Evolutionary conservation across 768 basidiomycete species (phyloP), one percentile per base, ranked within the genome.

Genomic region (Gelatoporia subvermispora): DNA sequence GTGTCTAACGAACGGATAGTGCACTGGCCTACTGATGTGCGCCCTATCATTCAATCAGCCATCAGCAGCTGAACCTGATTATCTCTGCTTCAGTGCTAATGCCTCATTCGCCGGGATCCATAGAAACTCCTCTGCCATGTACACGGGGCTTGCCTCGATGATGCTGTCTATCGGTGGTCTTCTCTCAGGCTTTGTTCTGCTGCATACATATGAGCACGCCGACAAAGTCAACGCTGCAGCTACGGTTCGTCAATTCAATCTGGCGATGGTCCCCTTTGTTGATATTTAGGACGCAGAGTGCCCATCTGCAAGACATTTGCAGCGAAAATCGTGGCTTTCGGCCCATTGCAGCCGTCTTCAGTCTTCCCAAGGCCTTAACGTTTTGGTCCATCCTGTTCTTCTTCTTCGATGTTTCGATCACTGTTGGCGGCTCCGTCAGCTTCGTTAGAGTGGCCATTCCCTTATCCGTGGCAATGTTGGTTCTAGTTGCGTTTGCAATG

Each of bases 361-460:
- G 48, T 21, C 11, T 51, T 17, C 60, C 60, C n/a, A 51, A 52
- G 28, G 60, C 56, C 21, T 41, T 59, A 31, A 48, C 40, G 16
- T 34, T 41, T 24, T 61, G 58, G 57, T 50, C 57, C 7, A 47
- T 48, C 17, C 9, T 43, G 15, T 24, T 31, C 24, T 25, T 43
- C n/a, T 21, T 17, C 43, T 5, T 28, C 16, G 22, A 43, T 17
- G 31, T 31, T 16, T 15, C 31, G 8, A 17, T 17, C 22, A 3
- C 17, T 15, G 13, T 23, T 15, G 13, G 8, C 17, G 7, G 41
- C 41, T 15, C 13, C 13, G 20, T 23, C 22, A 4, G 23, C 41
- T 23, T 20, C 22, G 28, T 5, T 23, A 41, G 7, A 23, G 22
- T 41, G 11, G 22, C 22, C 7, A 34, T 46, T 7, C 8, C 22